Base-by-base conservation (phyloP, 495 filamentous ascomycete species). In the Hypomontagnella monticulosa region DNA sequence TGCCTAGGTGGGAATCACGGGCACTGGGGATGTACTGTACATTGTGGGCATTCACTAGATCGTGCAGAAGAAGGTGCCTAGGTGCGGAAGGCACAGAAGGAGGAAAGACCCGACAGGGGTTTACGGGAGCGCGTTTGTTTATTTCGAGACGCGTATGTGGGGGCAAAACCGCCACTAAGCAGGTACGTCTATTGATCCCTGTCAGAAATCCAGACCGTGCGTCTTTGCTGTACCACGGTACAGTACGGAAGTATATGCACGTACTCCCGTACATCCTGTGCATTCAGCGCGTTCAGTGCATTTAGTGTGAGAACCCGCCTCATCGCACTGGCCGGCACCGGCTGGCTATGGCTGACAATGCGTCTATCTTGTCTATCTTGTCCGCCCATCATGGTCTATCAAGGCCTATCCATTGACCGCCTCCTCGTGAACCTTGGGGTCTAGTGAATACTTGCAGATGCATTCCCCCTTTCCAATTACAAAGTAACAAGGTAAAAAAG, bases 141-240 rank as follows among this genome's bases (percentile, higher is more conserved):
- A 69, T 64, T 69, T 64, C 59, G 41, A 59, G 66, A 69, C 60
- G 61, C 66, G 66, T 46, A 43, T 60, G 54, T 60, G 60, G 61
- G 37, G 42, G 41, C 61, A 41, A 42, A 43, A 52, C 18, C 59
- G 66, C 59, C 66, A 63, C 59, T 36, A 58, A 53, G 43, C 49
- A 63, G 46, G 54, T 63, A 62, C 64, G 20, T 48, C 20, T 30
- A 12, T 41, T 11, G 15, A 16, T 43, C 57, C 57, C 15, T 55
- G 43, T 62, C 51, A 14, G 33, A 30, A 47, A 27, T 54, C 42
- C n/a, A 32, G 48, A 12, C 48, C 33, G 61, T 58, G 54, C 61
- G 61, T 58, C 41, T 23, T 0, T 3, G 8, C 4, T 4, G 16
- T 4, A 53, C 23, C 23, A 11, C 36, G 9, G 36, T 38, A 38